A percentile compares a stretch with the other conserved stretches of the same genome.
Conservation (phyloP, 108 stramenopile species). For the Nitzschia putrida region DNA sequence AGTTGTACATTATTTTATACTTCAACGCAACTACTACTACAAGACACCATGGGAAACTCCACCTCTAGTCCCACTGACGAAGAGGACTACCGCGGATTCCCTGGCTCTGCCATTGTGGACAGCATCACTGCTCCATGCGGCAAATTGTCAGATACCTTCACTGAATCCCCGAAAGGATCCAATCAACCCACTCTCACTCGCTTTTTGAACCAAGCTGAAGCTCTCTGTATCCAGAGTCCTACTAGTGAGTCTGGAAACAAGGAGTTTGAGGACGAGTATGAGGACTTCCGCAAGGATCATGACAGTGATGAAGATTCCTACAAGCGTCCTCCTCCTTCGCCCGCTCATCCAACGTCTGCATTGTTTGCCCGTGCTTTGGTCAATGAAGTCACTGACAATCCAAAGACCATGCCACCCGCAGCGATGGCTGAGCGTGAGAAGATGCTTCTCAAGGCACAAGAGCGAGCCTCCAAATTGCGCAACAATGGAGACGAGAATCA, state of each 20-base stretch:
- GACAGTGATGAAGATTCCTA: conserved; percentile 8
- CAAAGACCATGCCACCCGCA: conserved; percentile 57
- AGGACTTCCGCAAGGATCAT: conserved; percentile 26
- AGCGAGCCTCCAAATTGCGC: conserved; percentile 22
- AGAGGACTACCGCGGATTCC: conserved; percentile 20
- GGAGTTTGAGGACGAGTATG: conserved; percentile 33
- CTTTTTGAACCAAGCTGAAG: conserved; percentile 16
- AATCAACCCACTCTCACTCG: not conserved
- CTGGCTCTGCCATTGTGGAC: conserved; percentile 39
- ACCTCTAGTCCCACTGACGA: conserved; percentile 7
- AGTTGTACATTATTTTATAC: not conserved
- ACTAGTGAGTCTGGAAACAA: conserved; percentile 11
- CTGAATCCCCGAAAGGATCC: conserved; percentile 2
- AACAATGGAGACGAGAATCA: conserved; percentile 6
- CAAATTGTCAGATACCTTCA: conserved; percentile 18
- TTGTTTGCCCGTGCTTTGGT: conserved; percentile 61
- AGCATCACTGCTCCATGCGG: conserved; percentile 25
- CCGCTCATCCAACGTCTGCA: conserved; percentile 32
- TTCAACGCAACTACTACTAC: not conserved
- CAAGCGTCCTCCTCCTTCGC: conserved; percentile 4
- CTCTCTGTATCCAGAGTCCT: conserved; percentile 27
- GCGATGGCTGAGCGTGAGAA: conserved; percentile 60
- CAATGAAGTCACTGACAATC: conserved; percentile 61
- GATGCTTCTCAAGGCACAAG: conserved; percentile 55
- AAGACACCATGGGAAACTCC: conserved; percentile 26